Conservation (phyloP, 83 land plant genomes). For the Picea mariana region DNA sequence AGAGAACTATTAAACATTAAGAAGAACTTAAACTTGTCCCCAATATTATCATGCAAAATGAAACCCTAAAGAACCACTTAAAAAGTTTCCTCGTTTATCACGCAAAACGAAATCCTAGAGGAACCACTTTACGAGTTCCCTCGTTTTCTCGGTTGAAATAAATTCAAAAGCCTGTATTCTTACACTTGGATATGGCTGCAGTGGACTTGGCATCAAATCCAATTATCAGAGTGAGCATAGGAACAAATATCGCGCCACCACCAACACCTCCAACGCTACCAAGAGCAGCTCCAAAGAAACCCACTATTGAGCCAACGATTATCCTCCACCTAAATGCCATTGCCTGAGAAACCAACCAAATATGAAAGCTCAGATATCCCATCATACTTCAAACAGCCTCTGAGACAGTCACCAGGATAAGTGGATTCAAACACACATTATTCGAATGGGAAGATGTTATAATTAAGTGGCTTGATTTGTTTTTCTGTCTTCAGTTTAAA, state of each 20-base stretch:
- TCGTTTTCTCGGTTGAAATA: too few relatives aligned
- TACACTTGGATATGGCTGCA: constrained; percentile 15
- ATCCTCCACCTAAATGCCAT: constrained; percentile 53
- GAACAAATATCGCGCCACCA: constrained; percentile 60
- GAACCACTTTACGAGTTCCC: too few relatives aligned
- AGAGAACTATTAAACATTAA: too few relatives aligned
- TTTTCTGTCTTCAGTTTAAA: background rate
- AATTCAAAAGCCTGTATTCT: too few relatives aligned
- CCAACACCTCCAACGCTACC: constrained; percentile 65
- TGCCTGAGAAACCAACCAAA: constrained; percentile 18
- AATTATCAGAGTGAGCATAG: constrained; percentile 44
- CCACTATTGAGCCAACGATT: constrained; percentile 27
- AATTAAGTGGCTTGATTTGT: background rate
- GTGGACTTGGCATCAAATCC: constrained; percentile 52
- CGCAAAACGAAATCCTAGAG: too few relatives aligned
- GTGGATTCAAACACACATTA: background rate
- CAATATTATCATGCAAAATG: too few relatives aligned
- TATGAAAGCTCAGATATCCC: background rate
- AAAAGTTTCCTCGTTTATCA: too few relatives aligned
- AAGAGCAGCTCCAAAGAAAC: constrained; percentile 45
- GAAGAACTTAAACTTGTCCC: too few relatives aligned
- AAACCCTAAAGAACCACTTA: too few relatives aligned
- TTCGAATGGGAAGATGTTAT: background rate
- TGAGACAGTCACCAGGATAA: too few relatives aligned
- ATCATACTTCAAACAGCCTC: too few relatives aligned